A percentile compares a stretch with the other conserved stretches of the same genome.
phyloP scores from a whole-genome alignment of 116 monocot genomes.

The Papilionanthe hybrid region DNA sequence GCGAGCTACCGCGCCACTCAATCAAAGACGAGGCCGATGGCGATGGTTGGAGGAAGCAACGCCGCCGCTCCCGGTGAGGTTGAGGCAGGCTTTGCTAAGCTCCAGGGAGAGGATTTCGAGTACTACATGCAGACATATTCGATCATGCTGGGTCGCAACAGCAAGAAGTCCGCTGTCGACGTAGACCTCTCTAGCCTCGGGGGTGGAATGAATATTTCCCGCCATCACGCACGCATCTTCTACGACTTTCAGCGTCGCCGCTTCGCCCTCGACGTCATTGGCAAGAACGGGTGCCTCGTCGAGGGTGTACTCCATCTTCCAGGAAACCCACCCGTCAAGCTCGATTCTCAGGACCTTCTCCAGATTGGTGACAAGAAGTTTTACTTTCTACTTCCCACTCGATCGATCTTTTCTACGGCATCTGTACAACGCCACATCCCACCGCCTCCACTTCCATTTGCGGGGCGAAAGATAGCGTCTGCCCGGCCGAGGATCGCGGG shows the following conservation, averaged over 20 bases:
- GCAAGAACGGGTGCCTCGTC: constrained; percentile 60
- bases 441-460: constrained; percentile 1
- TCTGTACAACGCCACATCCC: constrained; percentile 8
- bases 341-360: constrained; percentile 52
- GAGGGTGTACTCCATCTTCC: constrained; percentile 56
- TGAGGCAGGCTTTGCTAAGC: constrained; percentile 55
- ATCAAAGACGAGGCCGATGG: neutral
- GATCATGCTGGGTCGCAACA: constrained; percentile 48
- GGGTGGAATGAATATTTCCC: constrained; percentile 60
- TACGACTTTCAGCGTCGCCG: constrained; percentile 51
- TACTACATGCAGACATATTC: constrained; percentile 68
- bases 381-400: constrained; percentile 52
- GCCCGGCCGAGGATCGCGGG: constrained; percentile 12
- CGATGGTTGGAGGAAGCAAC: constrained; percentile 2
- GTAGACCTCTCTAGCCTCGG: constrained; percentile 52
- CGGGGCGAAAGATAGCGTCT: constrained; percentile 6
- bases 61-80: constrained; percentile 15
- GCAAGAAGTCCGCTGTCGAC: constrained; percentile 49
- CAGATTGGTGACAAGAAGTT: constrained; percentile 55
- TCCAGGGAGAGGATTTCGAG: constrained; percentile 59
- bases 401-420: constrained; percentile 41
- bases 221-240: constrained; percentile 59
- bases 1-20: neutral
- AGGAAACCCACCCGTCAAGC: constrained; percentile 42
- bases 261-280: constrained; percentile 53